Evolutionary conservation across 2,329 filamentous ascomycete genomes (phyloP).

Genomic region (Erysiphe pulchra): DNA sequence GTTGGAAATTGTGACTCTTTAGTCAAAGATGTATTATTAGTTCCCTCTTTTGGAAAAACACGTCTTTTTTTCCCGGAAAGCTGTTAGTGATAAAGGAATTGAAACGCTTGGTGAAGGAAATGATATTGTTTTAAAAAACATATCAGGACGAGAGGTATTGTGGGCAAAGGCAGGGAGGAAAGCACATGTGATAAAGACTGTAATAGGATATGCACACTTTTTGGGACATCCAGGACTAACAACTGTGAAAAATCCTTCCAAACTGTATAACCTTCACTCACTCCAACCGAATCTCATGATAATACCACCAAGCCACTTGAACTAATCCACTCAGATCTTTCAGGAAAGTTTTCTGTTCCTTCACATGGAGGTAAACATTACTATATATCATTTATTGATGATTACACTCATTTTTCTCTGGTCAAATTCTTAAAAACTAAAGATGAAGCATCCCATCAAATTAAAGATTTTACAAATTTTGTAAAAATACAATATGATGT

Average conservation of each 20-base stretch:
- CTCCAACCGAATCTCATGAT: neutral
- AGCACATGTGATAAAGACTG: neutral
- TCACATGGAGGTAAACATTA: neutral
- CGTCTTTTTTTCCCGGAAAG: neutral
- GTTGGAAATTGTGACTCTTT: too few relatives aligned
- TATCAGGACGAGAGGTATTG: too few relatives aligned
- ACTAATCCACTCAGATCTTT: neutral
- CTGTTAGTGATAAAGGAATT: neutral
- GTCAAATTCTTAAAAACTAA: neutral
- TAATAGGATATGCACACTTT: neutral
- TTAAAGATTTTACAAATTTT: neutral
- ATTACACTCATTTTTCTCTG: neutral
- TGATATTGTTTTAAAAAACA: neutral
- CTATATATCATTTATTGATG: neutral
- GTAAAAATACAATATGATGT: neutral
- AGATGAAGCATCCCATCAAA: neutral
- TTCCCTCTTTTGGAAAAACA: conserved; percentile 1
- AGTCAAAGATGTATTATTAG: neutral
- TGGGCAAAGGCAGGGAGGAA: neutral
- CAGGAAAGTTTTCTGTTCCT: neutral
- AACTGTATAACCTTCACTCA: neutral
- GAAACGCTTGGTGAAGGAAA: neutral
- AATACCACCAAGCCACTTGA: neutral
- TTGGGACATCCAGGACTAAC: conserved; percentile 1
- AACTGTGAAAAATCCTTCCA: neutral